Evolutionary conservation across 73 alveolate species (phyloP), one percentile per base, ranked within the genome.

Genomic region (Urostyla sp.): DNA sequence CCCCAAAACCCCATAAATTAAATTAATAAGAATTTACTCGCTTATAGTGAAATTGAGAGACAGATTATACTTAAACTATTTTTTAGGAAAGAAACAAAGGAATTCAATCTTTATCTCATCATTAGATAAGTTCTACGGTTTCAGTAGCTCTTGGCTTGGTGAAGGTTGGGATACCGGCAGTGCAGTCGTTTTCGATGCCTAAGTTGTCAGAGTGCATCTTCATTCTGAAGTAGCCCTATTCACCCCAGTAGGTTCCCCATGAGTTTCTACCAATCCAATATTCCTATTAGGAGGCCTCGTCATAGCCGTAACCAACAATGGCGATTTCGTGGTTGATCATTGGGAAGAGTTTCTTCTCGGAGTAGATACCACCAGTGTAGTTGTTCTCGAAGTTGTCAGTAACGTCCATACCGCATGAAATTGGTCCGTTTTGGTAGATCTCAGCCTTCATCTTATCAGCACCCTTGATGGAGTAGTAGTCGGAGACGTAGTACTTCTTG

Each of bases 241-340:
- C 98, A 28, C 98, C 98, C 98, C 98, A 93, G 84, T 81, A 75
- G 61, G 80, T 80, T 45, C 96, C 98, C 96, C 96, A 93, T 20
- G 92, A 77, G 90, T 93, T 93, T 63, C 95, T 86, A 8, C 86
- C 94, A 80, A 93, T 77, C 98, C 98, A 93, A 67, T 82, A 93
- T 75, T 87, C 91, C 50, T 75, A 43, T 52, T 94, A 72, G 59
- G 87, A 0, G 87, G 76, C 78, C 18, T 58, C 82, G 21, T 91
- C 96, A 30, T 67, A 54, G 23, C 98, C 98, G 79, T 87, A 94
- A 24, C 98, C 98, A 28, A 94, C 95, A 56, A 94, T 60, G 28
- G 96, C 83, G 52, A 94, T 85, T 43, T 83, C 92, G 67, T 94
- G 98, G 72, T 90, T 91, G 13, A 67, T 80, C 69, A 83, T 37